A percentile compares a stretch with the other conserved stretches of the same genome.
phyloP scores from a whole-genome alignment of 75 land plant species.

The Selaginella moellendorffii region DNA sequence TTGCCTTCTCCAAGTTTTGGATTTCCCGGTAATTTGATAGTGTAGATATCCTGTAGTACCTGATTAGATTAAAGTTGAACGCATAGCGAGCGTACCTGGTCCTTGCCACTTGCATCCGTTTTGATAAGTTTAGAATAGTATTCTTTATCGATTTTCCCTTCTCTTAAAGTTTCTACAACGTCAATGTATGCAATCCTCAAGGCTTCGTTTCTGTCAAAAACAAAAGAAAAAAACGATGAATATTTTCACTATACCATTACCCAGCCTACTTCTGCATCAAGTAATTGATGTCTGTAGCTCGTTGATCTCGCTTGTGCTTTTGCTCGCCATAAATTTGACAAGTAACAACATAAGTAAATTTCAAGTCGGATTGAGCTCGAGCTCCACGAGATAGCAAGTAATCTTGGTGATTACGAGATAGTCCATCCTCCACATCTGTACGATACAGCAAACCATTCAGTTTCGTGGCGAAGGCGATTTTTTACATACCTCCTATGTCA shows the following conservation, averaged over 20 bases:
- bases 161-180: conserved; percentile 59
- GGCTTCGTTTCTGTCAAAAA: conserved; percentile 60
- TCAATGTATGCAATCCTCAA: conserved; percentile 91
- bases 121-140: conserved; percentile 91
- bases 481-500: conserved; percentile 28
- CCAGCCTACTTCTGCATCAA: conserved; percentile 47
- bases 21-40: conserved; percentile 70
- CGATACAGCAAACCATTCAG: not conserved
- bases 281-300: conserved; percentile 82
- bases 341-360: conserved; percentile 94
- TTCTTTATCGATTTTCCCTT: conserved; percentile 48
- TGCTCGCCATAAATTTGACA: conserved; percentile 98
- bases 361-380: conserved; percentile 78
- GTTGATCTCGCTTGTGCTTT: conserved; percentile 62
- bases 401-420: conserved; percentile 28
- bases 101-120: conserved; percentile 76
- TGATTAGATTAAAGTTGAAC: not conserved
- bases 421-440: conserved; percentile 33
- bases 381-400: conserved; percentile 40
- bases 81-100: conserved; percentile 38
- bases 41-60: conserved; percentile 53
- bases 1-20: conserved; percentile 80
- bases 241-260: not conserved
- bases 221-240: not conserved
- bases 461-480: not conserved